Base-by-base conservation (phyloP, 371 early-diverging fungal species). In the Thermomucor indicae-seudaticae region DNA sequence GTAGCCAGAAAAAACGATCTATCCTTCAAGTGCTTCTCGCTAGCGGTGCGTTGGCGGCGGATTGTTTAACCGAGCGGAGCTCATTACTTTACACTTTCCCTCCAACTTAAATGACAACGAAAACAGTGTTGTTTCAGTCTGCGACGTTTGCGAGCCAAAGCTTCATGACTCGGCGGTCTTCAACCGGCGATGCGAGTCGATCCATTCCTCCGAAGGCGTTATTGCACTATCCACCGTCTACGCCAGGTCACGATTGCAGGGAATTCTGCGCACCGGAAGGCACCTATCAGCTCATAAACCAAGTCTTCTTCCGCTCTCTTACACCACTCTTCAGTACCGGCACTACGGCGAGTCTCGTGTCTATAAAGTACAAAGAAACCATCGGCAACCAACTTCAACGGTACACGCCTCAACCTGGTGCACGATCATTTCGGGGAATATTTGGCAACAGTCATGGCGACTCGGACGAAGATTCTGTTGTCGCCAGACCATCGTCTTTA, bases 301-400 rank as follows among this genome's bases (percentile, higher is more conserved):
- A 78, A 17, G 76, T 81, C 19, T 66, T 70, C 41, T 63, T 81
- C 22, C 71, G 68, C 37, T 72, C 78, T 14, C 61, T 80, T 16
- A 56, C 65, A 19, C 78, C 81, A 0, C 60, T 70, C 12, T 72
- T 75, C 42, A 58, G 69, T 22, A 72, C 76, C 23, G 78, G 80
- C 7, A 78, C 81, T 1, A 67, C 70, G 12, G 76, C 75, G 23
- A 80, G 75, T 17, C 51, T 80, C n/a, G 70, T 83, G 16, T 73
- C 78, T 14, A 78, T 83, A 43, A 83, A 83, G 60, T 81, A 79
- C 58, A 80, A 78, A 42, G 78, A 80, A 53, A 43, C 51, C 19
- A 49, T 54, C 37, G 56, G 66, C 23, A 60, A 46, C 37, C 64
- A 70, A 17, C 37, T 72, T 24, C 68, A 72, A 23, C 58, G 65